Percentiles rank a stretch among this genome's conserved stretches.
phyloP scores from a whole-genome alignment of 306 rosid genomes.

The Ziziphus jujuba region DNA sequence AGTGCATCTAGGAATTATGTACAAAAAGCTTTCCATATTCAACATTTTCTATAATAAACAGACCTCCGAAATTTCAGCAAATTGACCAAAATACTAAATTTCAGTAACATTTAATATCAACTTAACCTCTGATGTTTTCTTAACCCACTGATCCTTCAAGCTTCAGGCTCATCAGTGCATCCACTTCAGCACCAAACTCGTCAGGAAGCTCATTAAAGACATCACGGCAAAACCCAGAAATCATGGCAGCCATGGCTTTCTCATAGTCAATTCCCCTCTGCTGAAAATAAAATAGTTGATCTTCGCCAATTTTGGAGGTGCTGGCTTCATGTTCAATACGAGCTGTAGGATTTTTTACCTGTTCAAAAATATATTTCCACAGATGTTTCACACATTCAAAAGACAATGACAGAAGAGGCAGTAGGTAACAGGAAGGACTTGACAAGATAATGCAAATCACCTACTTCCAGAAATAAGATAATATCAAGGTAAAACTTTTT shows the following conservation, averaged over 20 bases:
- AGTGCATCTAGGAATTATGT: constrained; percentile 25
- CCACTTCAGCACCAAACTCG: constrained; percentile 94
- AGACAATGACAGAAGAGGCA: not conserved
- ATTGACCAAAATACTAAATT: constrained; percentile 19
- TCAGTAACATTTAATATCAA: constrained; percentile 1
- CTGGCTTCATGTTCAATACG: constrained; percentile 93
- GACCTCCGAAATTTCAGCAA: not conserved
- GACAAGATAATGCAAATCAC: not conserved
- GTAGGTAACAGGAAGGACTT: not conserved
- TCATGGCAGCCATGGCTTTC: constrained; percentile 98
- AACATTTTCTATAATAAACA: not conserved
- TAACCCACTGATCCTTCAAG: constrained; percentile 92
- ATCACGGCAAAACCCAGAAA: constrained; percentile 88
- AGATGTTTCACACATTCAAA: not conserved
- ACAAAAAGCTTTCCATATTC: constrained; percentile 3
- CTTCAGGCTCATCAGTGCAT: constrained; percentile 93
- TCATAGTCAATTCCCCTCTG: constrained; percentile 94
- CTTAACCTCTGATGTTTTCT: constrained; percentile 8
- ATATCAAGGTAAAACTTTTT: not conserved
- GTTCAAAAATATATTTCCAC: constrained; percentile 14
- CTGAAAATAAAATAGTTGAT: constrained; percentile 87
- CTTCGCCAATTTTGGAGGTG: constrained; percentile 92
- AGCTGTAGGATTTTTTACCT: constrained; percentile 89
- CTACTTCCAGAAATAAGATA: not conserved
- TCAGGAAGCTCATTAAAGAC: constrained; percentile 96